Percentiles rank a stretch among this genome's conserved stretches.
phyloP scores from a whole-genome alignment of 1,284 basidiomycete species.

The Jaminaea rosea region DNA sequence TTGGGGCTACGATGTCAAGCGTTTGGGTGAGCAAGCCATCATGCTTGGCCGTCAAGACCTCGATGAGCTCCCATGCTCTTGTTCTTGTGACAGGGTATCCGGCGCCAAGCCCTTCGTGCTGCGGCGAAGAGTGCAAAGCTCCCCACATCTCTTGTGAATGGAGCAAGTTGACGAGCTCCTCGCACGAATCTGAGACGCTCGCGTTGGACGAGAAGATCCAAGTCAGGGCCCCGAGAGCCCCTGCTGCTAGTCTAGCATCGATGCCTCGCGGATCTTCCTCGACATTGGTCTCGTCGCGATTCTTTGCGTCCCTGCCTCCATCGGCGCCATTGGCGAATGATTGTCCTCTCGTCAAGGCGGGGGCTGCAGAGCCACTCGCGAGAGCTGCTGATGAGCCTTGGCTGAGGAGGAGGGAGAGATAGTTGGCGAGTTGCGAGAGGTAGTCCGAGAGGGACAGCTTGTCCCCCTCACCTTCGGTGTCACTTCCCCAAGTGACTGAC shows the following conservation, averaged over 20 bases:
- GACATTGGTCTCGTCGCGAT: constrained; percentile 39
- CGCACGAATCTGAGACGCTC: not conserved
- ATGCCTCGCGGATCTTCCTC: constrained; percentile 39
- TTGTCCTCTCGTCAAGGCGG: constrained; percentile 23
- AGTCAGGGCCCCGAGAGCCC: constrained; percentile 27
- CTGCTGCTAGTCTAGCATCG: constrained; percentile 37
- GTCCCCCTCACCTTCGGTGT: not conserved
- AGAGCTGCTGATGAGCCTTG: constrained; percentile 11
- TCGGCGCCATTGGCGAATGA: constrained; percentile 8
- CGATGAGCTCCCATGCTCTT: constrained; percentile 27
- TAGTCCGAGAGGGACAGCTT: no score
- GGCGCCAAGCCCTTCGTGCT: constrained; percentile 8
- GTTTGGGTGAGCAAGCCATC: not conserved
- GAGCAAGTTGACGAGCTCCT: constrained; percentile 18
- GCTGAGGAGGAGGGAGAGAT: not conserved
- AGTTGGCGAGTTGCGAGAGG: not conserved
- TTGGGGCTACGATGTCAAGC: not conserved
- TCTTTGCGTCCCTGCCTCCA: constrained; percentile 38
- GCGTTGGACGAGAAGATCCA: no score
- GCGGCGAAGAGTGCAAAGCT: constrained; percentile 11
- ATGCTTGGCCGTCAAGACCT: not conserved
- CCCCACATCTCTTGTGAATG: constrained; percentile 25
- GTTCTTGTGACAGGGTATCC: constrained; percentile 21
- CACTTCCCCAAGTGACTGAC: constrained; percentile 40
- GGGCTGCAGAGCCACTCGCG: constrained; percentile 22